These are phyloP conservation scores for Pilobolus umbonatus DNA, from an alignment of 192 early-diverging fungal species.

Conservation along the genomic window DNA sequence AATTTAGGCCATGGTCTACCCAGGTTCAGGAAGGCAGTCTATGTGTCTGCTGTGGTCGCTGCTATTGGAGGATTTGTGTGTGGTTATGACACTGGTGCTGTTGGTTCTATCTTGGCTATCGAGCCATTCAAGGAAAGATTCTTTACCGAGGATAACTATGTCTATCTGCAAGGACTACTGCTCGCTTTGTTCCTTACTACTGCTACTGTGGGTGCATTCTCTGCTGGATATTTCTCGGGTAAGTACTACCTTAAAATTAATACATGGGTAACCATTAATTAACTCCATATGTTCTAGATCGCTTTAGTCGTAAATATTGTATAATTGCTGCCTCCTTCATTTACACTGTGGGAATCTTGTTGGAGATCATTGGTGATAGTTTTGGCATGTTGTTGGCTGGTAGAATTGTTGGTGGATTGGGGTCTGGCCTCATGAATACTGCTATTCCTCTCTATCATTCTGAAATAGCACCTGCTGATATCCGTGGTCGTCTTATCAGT, in stretches of 20 bases:
- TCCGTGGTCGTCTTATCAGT: conserved; percentile 81
- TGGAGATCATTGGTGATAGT: conserved; percentile 60
- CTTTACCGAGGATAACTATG: conserved; percentile 2
- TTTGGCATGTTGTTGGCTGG: conserved; percentile 35
- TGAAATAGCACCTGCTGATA: conserved; percentile 69
- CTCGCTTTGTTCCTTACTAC: conserved; percentile 31
- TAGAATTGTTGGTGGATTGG: conserved; percentile 30
- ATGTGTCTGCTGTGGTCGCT: conserved; percentile 26
- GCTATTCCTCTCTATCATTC: conserved; percentile 34
- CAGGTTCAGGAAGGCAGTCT: conserved; percentile 25
- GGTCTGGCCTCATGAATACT: conserved; percentile 33
- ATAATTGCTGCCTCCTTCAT: conserved; percentile 59
- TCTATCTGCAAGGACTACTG: conserved; percentile 27
- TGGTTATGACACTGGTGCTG: conserved; percentile 30
- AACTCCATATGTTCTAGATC: conserved; percentile 8
- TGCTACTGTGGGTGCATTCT: conserved; percentile 28
- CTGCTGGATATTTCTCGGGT: conserved; percentile 25
- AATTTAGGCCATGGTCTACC: too few species aligned
- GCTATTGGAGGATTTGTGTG: conserved; percentile 30
- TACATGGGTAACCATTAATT: neutral
- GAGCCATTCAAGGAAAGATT: conserved; percentile 9
- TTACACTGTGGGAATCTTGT: conserved; percentile 68
- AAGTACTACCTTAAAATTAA: neutral
- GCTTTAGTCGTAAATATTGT: conserved; percentile 59
- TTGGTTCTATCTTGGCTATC: conserved; percentile 25